Conservation (phyloP, 352 stramenopile species). For the Pythium chondricola region DNA sequence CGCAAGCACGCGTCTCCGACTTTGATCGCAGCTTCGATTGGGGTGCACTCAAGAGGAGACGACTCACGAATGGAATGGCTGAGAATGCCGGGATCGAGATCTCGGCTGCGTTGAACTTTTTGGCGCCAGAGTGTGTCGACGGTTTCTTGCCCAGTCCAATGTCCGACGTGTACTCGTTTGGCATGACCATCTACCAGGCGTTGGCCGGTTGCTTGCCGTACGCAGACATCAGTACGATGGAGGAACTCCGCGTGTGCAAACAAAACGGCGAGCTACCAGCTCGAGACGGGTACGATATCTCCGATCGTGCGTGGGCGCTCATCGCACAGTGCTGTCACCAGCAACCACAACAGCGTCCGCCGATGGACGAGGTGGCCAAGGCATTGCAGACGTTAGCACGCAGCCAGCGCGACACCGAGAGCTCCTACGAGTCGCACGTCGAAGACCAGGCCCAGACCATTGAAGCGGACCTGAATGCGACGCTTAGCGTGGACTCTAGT, state of each 20-base stretch:
- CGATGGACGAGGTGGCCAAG: neutral
- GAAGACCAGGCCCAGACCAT: neutral
- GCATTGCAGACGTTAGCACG: neutral
- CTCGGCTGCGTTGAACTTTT: neutral
- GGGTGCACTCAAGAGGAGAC: neutral
- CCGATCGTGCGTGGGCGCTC: neutral
- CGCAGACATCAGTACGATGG: neutral
- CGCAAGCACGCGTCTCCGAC: neutral
- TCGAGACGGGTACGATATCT: neutral
- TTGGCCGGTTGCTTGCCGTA: slow-evolving; percentile 8
- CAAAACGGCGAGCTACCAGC: neutral
- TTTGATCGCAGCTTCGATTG: slow-evolving; percentile 10
- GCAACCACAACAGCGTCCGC: neutral
- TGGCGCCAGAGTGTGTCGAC: slow-evolving; percentile 15
- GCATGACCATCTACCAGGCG: slow-evolving; percentile 18
- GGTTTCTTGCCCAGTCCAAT: slow-evolving; percentile 9
- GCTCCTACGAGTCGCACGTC: neutral
- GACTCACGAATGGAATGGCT: neutral
- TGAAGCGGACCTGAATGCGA: neutral
- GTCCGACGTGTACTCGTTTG: slow-evolving; percentile 19
- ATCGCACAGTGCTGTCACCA: slow-evolving; percentile 1
- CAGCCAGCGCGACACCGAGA: no score
- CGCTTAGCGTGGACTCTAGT: neutral
- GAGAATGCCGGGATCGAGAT: slow-evolving; percentile 4
- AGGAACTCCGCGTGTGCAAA: neutral